phyloP scores from a whole-genome alignment of 2,329 filamentous ascomycete species.

The Penicillium sclerotiorum region DNA sequence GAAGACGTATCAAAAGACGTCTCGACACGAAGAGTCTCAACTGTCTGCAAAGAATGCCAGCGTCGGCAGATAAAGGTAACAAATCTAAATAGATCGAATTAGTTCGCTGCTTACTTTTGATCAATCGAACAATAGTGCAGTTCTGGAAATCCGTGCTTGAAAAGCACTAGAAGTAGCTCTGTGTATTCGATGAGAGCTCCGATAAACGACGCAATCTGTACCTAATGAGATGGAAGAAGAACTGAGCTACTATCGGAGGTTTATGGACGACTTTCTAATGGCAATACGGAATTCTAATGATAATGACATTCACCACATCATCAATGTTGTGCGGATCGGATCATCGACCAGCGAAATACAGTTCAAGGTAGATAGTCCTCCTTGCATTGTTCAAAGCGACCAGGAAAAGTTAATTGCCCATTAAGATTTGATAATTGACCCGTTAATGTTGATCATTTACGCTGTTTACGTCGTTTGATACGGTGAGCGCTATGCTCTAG shows the following conservation, averaged over 20 bases:
- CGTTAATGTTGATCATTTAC: too few species aligned
- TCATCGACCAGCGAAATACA: not conserved
- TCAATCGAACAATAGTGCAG: not conserved
- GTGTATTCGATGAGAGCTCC: constrained; percentile 1
- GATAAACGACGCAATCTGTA: constrained; percentile 6
- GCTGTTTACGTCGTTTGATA: too few species aligned
- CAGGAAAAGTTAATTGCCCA: too few species aligned
- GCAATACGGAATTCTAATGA: constrained; percentile 2
- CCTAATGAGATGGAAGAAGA: constrained; percentile 5
- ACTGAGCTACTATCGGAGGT: not conserved
- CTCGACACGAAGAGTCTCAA: not conserved
- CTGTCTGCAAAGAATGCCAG: constrained; percentile 10
- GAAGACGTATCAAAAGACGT: not conserved
- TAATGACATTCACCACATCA: constrained; percentile 5
- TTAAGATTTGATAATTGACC: too few species aligned
- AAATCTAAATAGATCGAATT: not conserved
- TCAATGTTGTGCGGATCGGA: constrained; percentile 6
- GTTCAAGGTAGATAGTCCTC: not conserved
- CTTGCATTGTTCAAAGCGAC: too few species aligned
- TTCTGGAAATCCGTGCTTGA: constrained; percentile 3
- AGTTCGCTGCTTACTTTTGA: not conserved
- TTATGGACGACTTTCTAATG: constrained; percentile 2
- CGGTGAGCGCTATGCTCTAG: too few species aligned
- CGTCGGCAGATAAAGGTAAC: constrained; percentile 10
- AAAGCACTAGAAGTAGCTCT: not conserved